Evolutionary conservation across 2,329 filamentous ascomycete genomes (phyloP), one percentile per base, ranked within the genome.

Genomic region (Didymella segeticola): DNA sequence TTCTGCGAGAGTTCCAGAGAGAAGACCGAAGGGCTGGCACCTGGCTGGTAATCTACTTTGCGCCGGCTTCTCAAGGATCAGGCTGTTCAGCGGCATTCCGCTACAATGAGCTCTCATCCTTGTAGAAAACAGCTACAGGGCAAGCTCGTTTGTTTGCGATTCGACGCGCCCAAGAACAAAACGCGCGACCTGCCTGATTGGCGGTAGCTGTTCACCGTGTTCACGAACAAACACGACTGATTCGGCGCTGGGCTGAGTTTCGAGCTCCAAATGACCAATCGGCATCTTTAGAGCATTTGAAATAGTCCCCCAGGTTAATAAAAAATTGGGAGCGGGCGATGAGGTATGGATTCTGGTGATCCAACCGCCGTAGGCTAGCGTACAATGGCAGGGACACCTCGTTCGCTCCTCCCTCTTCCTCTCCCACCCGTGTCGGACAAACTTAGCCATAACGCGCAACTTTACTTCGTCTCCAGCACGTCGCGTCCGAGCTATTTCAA

Each of bases 401-500:
- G 33, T 39, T 38, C 42, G 43, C 41, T 63, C 49, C 56, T 60
- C 63, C 60, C 55, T 54, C 48, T 33, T 52, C 41, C 37, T 41
- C 30, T 30, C 51, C 39, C 39, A 38, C 31, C 38, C 39, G 45
- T 34, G 51, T 48, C 46, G 46, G 37, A 45, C 45, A 43, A 54
- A 37, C 43, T 26, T 45, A 36, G 37, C 37, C 43, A 46, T 30
- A 52, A 41, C 51, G 46, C 42, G 43, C 45, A 36, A 22, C 41
- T 49, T 41, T 37, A 27, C 46, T 49, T 54, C 39, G 31, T 45
- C 45, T 29, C 25, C 17, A 43, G 41, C 45, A 45, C 22, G 23
- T 45, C 34, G 51, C 51, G 51, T 36, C 23, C 17, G 23, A 45
- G 38, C 34, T 23, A 19, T 14, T 49, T 33, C 52, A 42, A 36